Evolutionary conservation across 352 stramenopile genomes (phyloP), one percentile per base, ranked within the genome.

Genomic region (Plasmopara halstedii): DNA sequence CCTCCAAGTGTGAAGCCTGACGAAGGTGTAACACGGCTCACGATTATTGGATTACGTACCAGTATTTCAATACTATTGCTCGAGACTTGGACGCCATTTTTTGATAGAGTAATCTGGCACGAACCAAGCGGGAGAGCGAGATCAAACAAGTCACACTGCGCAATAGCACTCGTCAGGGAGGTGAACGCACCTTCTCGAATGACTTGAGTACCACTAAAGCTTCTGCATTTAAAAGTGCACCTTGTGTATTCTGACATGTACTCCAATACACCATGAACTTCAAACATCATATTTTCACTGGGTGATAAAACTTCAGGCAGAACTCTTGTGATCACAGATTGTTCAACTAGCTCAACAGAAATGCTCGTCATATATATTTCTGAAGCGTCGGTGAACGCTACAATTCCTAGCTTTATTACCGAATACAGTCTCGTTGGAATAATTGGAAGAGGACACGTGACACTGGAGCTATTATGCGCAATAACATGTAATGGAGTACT

Each of bases 211-310:
- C 6, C 37, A 5, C 8, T 34, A 14, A 10, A 29, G 7, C 13
- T 56, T 19, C 14, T 37, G 27, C 61, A 74, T 5, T 32, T 45
- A 14, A 73, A 58, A 18, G 47, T 35, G 26, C 67, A 78, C 5
- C 15, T 19, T 6, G 48, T 43, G 15, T 47, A 26, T 33, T 56
- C 45, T 10, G 52, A 60, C 7, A 45, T 23, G 31, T 67, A 63
- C 15, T 22, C 32, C 42, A 74, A 78, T 2, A 14, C 31, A 4
- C 67, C 67, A 46, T 60, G 42, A 14, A 78, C 32, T 33, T 60
- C 23, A 15, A 74, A 70, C 14, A 29, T 22, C 33, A 40, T 43
- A 7, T 31, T 59, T 26, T 34, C 26, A 15, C 32, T 47, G n/a
- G 47, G 19, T 4, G 19, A 25, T 14, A 13, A 59, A 20, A 52